Percentiles rank a stretch among this genome's conserved stretches.
phyloP scores from a whole-genome alignment of 495 filamentous ascomycete genomes.

The Xylaria longipes region DNA sequence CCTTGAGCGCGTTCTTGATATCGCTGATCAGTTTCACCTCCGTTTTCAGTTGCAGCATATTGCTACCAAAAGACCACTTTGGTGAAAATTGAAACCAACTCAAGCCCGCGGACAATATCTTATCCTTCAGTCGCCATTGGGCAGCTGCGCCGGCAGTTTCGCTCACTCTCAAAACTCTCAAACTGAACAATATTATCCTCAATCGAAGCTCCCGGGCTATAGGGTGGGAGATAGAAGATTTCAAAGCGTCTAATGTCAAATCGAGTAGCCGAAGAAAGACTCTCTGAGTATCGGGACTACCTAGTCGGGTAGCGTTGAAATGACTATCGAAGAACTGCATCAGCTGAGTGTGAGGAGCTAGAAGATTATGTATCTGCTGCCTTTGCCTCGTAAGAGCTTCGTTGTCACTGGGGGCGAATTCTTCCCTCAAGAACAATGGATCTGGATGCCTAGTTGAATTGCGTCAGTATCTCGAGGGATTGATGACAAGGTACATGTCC shows the following conservation, averaged over 20 bases:
- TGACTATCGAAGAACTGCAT: slow-evolving; percentile 91
- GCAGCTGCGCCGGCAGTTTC: slow-evolving; percentile 63
- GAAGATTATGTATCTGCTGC: slow-evolving; percentile 74
- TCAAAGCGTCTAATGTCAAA: slow-evolving; percentile 74
- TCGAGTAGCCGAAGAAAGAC: slow-evolving; percentile 80
- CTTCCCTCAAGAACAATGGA: slow-evolving; percentile 88
- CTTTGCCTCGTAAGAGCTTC: slow-evolving; percentile 74
- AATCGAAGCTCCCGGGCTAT: slow-evolving; percentile 90
- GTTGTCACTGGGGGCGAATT: slow-evolving; percentile 91
- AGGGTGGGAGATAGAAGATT: slow-evolving; percentile 75
- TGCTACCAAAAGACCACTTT: slow-evolving; percentile 95
- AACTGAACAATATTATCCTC: slow-evolving; percentile 80
- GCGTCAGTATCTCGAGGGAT: slow-evolving; percentile 32
- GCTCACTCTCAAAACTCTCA: slow-evolving; percentile 75
- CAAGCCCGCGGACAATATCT: slow-evolving; percentile 81
- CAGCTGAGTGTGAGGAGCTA: slow-evolving; percentile 84
- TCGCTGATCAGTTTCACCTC: slow-evolving; percentile 84
- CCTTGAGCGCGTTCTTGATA: slow-evolving; percentile 67
- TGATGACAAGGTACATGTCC: slow-evolving; percentile 24
- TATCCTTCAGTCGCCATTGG: slow-evolving; percentile 83
- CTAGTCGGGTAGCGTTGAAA: slow-evolving; percentile 86
- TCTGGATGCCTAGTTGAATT: slow-evolving; percentile 67
- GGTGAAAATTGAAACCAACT: slow-evolving; percentile 87
- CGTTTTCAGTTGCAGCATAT: slow-evolving; percentile 89
- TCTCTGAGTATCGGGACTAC: slow-evolving; percentile 77